A percentile compares a stretch with the other conserved stretches of the same genome.
Conservation (phyloP, 257 asterid species). For the Penstemon eatonii region DNA sequence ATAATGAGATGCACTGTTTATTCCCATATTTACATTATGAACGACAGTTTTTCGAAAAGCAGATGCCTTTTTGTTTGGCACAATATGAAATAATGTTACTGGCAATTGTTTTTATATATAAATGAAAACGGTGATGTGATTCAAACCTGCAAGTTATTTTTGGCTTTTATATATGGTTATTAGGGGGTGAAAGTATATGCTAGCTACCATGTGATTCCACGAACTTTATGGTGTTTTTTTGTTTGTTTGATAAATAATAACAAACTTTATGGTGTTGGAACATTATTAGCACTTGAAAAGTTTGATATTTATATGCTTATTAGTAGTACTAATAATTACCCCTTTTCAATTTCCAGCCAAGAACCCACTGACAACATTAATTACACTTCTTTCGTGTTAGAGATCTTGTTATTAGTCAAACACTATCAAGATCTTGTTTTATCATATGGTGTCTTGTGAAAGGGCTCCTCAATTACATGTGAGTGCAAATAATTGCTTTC, state of each 20-base stretch:
- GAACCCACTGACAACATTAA: no score
- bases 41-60: slow-evolving; percentile 2
- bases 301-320: no score
- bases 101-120: neutral
- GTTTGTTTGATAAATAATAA: no score
- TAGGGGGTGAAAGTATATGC: neutral
- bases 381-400: no score
- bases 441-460: neutral
- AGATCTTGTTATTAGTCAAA: neutral
- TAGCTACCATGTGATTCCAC: neutral
- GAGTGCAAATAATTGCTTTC: no score
- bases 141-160: slow-evolving; percentile 18
- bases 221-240: no score
- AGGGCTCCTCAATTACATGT: neutral
- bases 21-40: no score
- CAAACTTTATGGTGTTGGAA: neutral
- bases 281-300: no score
- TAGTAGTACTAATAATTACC: no score
- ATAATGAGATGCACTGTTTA: no score
- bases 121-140: slow-evolving; percentile 20
- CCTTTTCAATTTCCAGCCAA: no score
- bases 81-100: slow-evolving; percentile 14
- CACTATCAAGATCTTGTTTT: neutral
- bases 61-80: slow-evolving; percentile 26
- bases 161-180: slow-evolving; percentile 4